Base-by-base conservation (phyloP, 1,284 basidiomycete species). In the Ustilago esculenta region DNA sequence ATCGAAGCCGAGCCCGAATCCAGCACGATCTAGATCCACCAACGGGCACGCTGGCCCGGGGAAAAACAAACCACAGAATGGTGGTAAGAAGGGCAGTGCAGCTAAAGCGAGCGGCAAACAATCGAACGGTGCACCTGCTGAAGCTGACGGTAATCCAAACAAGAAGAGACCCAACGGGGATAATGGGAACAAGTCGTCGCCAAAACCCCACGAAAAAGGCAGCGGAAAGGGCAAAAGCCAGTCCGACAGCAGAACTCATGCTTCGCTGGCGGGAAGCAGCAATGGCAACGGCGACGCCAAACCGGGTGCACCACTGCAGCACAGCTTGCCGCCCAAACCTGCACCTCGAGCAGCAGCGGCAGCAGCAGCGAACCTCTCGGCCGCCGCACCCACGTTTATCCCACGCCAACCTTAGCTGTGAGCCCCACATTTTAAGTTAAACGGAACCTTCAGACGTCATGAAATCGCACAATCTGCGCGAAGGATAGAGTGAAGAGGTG, bases 351-450 rank as follows among this genome's bases (percentile, higher is more conserved):
- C 50, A n/a, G 24, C 37, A 10, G 23, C 56, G 25, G 25, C 44
- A 15, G 32, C 43, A 11, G 21, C 40, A 14, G 33, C 60, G 7
- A 56, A 44, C 9, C 46, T 65, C 9, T 64, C 61, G 23, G 55
- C 50, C 4, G 61, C 61, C 9, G 61, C 61, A 10, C 61, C 61
- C 5, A 54, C 50, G 7, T 65, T 65, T 15, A 57, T 37, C 6
- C 61, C 55, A 20, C 55, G 61, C 20, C 52, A 56, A 35, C 15
- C 17, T 15, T 54, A 41, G 27, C 14, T n/a, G n/a, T n/a, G n/a
- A n/a, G n/a, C n/a, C n/a, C n/a, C n/a, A n/a, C n/a, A n/a, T n/a
- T n/a, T n/a, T n/a, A n/a, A n/a, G n/a, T n/a, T n/a, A n/a, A n/a
- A n/a, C n/a, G n/a, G n/a, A n/a, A n/a, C n/a, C n/a, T n/a, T n/a